These are phyloP conservation scores for Acanthochlamys bracteata DNA, from an alignment of 106 monocot genomes.

Conservation along the genomic window DNA sequence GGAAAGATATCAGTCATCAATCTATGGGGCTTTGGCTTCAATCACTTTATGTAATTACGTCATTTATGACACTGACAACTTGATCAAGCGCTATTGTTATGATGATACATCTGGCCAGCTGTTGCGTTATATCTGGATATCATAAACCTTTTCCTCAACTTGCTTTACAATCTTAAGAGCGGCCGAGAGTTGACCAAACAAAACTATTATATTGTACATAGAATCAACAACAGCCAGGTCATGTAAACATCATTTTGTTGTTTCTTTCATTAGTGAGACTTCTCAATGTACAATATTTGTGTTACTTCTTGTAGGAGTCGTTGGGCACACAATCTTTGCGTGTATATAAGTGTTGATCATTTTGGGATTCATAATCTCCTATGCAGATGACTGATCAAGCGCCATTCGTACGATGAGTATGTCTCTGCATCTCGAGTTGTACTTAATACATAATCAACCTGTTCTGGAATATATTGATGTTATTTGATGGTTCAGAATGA, in stretches of 20 bases:
- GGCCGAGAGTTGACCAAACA: slow-evolving; percentile 4
- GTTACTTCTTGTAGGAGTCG: slow-evolving; percentile 37
- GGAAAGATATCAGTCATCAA: slow-evolving; percentile 65
- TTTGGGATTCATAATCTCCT: slow-evolving; percentile 53
- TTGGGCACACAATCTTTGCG: slow-evolving; percentile 23
- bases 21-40: slow-evolving; percentile 66
- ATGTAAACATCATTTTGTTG: not conserved
- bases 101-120: slow-evolving; percentile 88
- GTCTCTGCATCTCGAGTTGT: slow-evolving; percentile 37
- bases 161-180: slow-evolving; percentile 63
- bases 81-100: slow-evolving; percentile 80
- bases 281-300: too few relatives aligned
- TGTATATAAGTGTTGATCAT: slow-evolving; percentile 32
- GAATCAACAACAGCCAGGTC: not conserved
- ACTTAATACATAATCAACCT: slow-evolving; percentile 62
- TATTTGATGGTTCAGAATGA: slow-evolving; percentile 5
- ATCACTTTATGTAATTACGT: slow-evolving; percentile 71
- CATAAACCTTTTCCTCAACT: slow-evolving; percentile 67
- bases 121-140: slow-evolving; percentile 64
- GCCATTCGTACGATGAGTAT: slow-evolving; percentile 47
- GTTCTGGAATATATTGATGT: slow-evolving; percentile 32
- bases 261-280: not conserved
- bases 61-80: slow-evolving; percentile 78
- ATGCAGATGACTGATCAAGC: slow-evolving; percentile 61
- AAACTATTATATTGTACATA: not conserved